Conservation (phyloP, 129 eudicot genomes). For the Helianthus annuus region HanXRQr2.0-SUNRISE NC_035442.2:180001429-180001928, state of each 20-base stretch:
- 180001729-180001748: slow-evolving; percentile 10
- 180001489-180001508: too few relatives aligned
- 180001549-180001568: too few relatives aligned
- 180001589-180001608: slow-evolving; percentile 2
- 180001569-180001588: slow-evolving; percentile 8
- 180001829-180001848: slow-evolving; percentile 36
- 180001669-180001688: not conserved
- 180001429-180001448: too few relatives aligned
- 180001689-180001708: not conserved
- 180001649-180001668: not conserved
- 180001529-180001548: too few relatives aligned
- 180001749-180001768: slow-evolving; percentile 5
- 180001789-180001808: slow-evolving; percentile 22
- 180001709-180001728: slow-evolving; percentile 10
- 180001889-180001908: slow-evolving; percentile 34
- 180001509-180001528: too few relatives aligned
- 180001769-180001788: slow-evolving; percentile 16
- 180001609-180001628: too few relatives aligned
- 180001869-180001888: slow-evolving; percentile 31
- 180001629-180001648: too few relatives aligned
- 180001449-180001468: too few relatives aligned
- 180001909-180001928: slow-evolving; percentile 40
- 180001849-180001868: slow-evolving; percentile 32
- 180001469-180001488: too few relatives aligned
- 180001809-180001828: slow-evolving; percentile 26